phyloP scores from a whole-genome alignment of 805 yeast genomes.

The Pichia phayaonensis region DNA sequence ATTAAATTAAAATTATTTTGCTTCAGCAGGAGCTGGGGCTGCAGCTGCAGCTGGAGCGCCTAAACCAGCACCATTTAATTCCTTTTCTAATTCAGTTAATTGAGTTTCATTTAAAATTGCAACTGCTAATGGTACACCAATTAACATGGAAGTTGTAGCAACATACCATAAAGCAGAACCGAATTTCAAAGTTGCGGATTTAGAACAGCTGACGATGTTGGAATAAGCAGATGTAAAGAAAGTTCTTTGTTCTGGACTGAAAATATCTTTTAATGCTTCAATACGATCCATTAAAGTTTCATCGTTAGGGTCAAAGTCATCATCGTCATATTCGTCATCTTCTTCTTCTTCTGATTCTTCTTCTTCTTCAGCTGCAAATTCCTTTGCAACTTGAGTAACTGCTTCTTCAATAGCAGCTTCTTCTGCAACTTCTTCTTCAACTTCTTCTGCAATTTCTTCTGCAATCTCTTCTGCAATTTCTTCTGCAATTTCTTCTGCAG shows the following conservation, averaged over 20 bases:
- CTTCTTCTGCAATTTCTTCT: conserved; percentile 22
- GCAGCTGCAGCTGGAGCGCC: conserved; percentile 11
- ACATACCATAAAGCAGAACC: conserved; percentile 81
- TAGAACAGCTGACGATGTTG: conserved; percentile 34
- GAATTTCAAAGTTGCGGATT: conserved; percentile 45
- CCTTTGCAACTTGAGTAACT: conserved; percentile 29
- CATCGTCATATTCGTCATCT: conserved; percentile 54
- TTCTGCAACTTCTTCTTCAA: conserved; percentile 16
- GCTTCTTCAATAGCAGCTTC: conserved; percentile 30
- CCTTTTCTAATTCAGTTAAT: conserved; percentile 88
- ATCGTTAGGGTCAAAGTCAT: conserved; percentile 63
- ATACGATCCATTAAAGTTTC: conserved; percentile 86
- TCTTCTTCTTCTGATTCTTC: conserved; percentile 30
- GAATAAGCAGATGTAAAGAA: conserved; percentile 25
- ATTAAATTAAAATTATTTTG: neutral
- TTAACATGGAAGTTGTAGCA: conserved; percentile 72
- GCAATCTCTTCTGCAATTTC: conserved; percentile 10
- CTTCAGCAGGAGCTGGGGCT: conserved; percentile 9
- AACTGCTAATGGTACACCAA: conserved; percentile 89
- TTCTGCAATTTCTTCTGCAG: conserved; percentile 7
- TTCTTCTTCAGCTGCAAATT: conserved; percentile 24
- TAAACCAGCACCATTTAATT: conserved; percentile 36
- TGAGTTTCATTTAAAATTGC: conserved; percentile 91
- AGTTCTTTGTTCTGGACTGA: conserved; percentile 81
- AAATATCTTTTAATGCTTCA: conserved; percentile 82